phyloP scores from a whole-genome alignment of 139 green algal genomes.

The Asterochloris erici region DNA sequence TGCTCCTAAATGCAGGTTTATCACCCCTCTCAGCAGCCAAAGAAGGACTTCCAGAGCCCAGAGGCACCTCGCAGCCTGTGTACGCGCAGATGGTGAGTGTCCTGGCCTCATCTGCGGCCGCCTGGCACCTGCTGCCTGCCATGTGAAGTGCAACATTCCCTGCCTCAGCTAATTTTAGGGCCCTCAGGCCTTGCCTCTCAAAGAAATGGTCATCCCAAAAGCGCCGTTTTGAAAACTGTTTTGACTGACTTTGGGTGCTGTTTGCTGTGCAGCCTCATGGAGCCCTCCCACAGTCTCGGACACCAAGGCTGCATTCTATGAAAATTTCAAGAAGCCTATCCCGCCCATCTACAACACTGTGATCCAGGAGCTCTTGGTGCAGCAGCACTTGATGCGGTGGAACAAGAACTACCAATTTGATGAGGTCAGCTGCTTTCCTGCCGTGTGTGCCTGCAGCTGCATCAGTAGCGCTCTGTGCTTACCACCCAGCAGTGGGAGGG shows the following conservation, averaged over 20 bases:
- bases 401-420: constrained; percentile 87
- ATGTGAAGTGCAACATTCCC: too few relatives aligned
- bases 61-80: too few relatives aligned
- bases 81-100: too few relatives aligned
- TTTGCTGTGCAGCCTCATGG: constrained; percentile 17
- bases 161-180: too few relatives aligned
- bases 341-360: constrained; percentile 81
- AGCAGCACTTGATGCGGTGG: constrained; percentile 91
- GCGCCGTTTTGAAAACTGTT: neutral
- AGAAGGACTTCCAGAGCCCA: too few relatives aligned
- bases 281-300: constrained; percentile 57
- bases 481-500: too few relatives aligned
- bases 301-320: constrained; percentile 53
- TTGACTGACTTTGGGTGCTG: neutral
- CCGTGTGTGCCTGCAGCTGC: neutral
- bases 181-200: too few relatives aligned
- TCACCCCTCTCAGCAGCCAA: too few relatives aligned
- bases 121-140: too few relatives aligned
- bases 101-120: too few relatives aligned
- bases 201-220: too few relatives aligned
- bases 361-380: constrained; percentile 88
- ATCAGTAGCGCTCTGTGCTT: neutral
- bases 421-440: constrained; percentile 39
- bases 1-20: too few relatives aligned
- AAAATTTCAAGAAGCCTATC: constrained; percentile 64